Percentiles rank a stretch among this genome's conserved stretches.
Conservation (phyloP, 768 basidiomycete species). For the Rhodotorula graminis region DNA sequence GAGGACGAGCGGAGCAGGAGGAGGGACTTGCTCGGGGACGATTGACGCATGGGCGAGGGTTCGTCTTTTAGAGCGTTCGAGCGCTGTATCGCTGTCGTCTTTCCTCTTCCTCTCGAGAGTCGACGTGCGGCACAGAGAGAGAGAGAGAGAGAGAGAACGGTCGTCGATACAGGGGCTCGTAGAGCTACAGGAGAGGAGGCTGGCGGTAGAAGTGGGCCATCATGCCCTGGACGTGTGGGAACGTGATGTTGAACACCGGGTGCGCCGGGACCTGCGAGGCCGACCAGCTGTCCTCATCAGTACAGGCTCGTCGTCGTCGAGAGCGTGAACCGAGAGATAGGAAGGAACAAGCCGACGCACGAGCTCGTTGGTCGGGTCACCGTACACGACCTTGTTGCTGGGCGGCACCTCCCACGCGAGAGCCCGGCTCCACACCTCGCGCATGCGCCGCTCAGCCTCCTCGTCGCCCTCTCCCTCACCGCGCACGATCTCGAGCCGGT, state of each 20-base stretch:
- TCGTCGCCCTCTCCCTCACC: slow-evolving; percentile 42
- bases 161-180: not conserved
- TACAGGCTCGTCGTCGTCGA: not conserved
- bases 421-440: slow-evolving; percentile 55
- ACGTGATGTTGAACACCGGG: slow-evolving; percentile 36
- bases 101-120: not conserved
- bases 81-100: not conserved
- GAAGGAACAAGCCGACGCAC: slow-evolving; percentile 41
- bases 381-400: slow-evolving; percentile 59
- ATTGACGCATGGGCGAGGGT: too few species aligned
- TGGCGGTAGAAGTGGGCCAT: slow-evolving; percentile 33
- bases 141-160: not conserved
- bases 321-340: not conserved
- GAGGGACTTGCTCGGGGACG: not conserved
- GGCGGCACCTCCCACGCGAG: slow-evolving; percentile 63
- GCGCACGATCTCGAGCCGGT: not conserved
- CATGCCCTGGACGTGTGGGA: not conserved
- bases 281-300: not conserved
- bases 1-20: not conserved
- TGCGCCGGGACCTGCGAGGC: slow-evolving; percentile 25
- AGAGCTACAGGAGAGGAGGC: not conserved
- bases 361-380: slow-evolving; percentile 45
- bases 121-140: too few species aligned
- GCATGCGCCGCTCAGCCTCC: slow-evolving; percentile 48
- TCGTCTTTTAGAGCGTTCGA: not conserved